Evolutionary conservation across 1,284 basidiomycete genomes (phyloP).

Genomic region (Ustilago lituana): DNA sequence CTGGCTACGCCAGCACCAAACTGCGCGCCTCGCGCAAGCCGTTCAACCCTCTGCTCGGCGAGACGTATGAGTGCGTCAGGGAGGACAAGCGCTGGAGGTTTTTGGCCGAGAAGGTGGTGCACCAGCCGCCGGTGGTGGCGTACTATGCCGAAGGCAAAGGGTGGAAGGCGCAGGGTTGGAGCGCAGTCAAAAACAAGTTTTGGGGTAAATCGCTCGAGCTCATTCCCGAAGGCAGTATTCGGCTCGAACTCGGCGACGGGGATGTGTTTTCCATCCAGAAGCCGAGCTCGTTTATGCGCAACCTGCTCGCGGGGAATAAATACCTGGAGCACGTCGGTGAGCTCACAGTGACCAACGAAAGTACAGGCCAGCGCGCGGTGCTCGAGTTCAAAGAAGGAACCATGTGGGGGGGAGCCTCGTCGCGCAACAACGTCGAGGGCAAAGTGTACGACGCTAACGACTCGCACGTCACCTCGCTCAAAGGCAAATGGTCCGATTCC

Average conservation of each 20-base stretch:
- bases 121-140: constrained; percentile 64
- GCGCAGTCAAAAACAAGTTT: constrained; percentile 66
- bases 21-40: constrained; percentile 65
- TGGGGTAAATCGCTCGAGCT: constrained; percentile 67
- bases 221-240: constrained; percentile 58
- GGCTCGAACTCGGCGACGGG: constrained; percentile 62
- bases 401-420: constrained; percentile 58
- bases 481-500: constrained; percentile 63
- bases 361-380: constrained; percentile 51
- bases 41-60: constrained; percentile 66
- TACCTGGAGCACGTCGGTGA: constrained; percentile 67
- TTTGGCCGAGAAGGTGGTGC: constrained; percentile 66
- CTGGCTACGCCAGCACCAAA: constrained; percentile 63
- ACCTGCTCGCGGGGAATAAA: constrained; percentile 66
- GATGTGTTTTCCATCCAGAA: constrained; percentile 60
- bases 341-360: constrained; percentile 59
- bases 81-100: constrained; percentile 61
- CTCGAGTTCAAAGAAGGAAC: constrained; percentile 65
- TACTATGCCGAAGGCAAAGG: constrained; percentile 63
- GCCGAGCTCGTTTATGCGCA: constrained; percentile 65
- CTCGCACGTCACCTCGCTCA: constrained; percentile 43
- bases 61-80: constrained; percentile 65
- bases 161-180: constrained; percentile 59
- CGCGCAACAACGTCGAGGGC: constrained; percentile 59
- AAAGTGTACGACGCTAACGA: constrained; percentile 61